Evolutionary conservation across 345 rosid species (phyloP).

Genomic region (Dipteronia dyeriana): DNA sequence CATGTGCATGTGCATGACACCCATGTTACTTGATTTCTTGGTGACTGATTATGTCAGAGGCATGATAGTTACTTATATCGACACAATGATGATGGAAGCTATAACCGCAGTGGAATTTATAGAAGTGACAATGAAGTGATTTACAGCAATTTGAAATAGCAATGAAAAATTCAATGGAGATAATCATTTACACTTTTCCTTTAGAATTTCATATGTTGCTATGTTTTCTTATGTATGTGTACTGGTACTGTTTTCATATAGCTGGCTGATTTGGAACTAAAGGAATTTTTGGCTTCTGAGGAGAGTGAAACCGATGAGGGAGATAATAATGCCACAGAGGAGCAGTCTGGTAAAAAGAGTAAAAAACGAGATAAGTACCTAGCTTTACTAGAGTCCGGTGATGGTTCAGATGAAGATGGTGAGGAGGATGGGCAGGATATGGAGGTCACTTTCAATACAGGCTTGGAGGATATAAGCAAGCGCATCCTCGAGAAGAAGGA

Average conservation of each 20-base stretch:
- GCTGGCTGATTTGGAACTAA: conserved; percentile 81
- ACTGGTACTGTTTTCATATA: conserved; percentile 26
- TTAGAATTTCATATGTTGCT: background rate
- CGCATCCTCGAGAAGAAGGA: conserved; percentile 72
- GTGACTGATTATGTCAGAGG: background rate
- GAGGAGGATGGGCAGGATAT: conserved; percentile 69
- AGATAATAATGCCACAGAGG: conserved; percentile 36
- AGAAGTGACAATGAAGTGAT: background rate
- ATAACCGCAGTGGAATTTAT: background rate
- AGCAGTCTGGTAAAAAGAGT: conserved; percentile 43
- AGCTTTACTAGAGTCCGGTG: conserved; percentile 63
- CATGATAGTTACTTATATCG: background rate
- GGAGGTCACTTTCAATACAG: conserved; percentile 93
- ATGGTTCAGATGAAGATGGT: conserved; percentile 60
- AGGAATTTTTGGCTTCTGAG: conserved; percentile 87
- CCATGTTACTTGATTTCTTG: conserved; percentile 2
- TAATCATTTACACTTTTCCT: background rate
- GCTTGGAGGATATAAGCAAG: conserved; percentile 86
- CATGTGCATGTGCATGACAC: background rate
- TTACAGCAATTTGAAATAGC: background rate
- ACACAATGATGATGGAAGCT: background rate
- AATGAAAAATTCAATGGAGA: background rate
- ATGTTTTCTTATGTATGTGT: conserved; percentile 24
- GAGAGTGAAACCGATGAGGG: conserved; percentile 68
- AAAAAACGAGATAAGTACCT: conserved; percentile 59